Conservation (phyloP, 805 yeast genomes). For the Candida michaelii region DNA sequence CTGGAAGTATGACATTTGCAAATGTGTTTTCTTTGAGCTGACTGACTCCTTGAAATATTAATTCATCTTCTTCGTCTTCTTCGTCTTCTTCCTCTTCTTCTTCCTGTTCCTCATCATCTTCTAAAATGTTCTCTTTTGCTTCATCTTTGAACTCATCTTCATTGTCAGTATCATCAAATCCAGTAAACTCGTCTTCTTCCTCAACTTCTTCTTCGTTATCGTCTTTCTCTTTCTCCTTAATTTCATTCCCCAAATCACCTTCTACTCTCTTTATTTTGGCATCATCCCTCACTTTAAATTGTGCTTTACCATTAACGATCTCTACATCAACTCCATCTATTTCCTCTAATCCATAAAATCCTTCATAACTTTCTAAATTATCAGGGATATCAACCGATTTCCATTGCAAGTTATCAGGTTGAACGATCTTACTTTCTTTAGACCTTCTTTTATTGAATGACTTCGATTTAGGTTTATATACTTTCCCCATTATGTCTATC, state of each 20-base stretch:
- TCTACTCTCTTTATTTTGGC: constrained; percentile 23
- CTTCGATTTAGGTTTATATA: constrained; percentile 5
- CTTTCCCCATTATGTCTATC: constrained; percentile 10
- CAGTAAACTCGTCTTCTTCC: constrained; percentile 18
- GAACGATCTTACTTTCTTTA: constrained; percentile 41
- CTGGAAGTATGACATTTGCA: constrained; percentile 29
- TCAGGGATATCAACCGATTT: constrained; percentile 80
- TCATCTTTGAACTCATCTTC: constrained; percentile 20
- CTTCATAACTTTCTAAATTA: constrained; percentile 82
- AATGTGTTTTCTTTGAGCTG: constrained; percentile 21
- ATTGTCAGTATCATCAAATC: constrained; percentile 19
- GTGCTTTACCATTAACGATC: constrained; percentile 64
- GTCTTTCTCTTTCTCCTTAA: constrained; percentile 8
- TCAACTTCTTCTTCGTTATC: constrained; percentile 22
- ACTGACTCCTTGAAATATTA: constrained; percentile 13
- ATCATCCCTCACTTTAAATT: constrained; percentile 46
- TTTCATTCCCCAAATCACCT: constrained; percentile 11
- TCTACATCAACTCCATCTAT: constrained; percentile 89
- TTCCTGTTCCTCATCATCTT: constrained; percentile 21
- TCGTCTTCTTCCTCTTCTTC: constrained; percentile 20
- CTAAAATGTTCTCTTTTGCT: constrained; percentile 1
- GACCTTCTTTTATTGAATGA: not conserved
- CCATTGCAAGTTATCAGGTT: constrained; percentile 65
- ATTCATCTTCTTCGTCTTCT: constrained; percentile 9
- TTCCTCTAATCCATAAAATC: constrained; percentile 91